Evolutionary conservation across 73 alveolate species (phyloP).

Genomic region (Blepharisma japonicum): DNA sequence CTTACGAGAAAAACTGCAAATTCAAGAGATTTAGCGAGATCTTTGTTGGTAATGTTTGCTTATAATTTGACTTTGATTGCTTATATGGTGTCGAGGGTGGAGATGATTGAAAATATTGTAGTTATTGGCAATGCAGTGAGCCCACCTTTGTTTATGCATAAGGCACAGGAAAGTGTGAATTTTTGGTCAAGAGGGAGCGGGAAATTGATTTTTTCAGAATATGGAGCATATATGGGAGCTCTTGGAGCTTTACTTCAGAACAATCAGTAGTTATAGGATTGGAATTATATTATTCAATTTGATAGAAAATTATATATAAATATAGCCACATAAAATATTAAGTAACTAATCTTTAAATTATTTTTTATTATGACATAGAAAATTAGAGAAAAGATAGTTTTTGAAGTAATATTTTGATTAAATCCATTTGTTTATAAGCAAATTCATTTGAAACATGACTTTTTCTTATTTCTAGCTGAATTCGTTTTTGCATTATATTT

Average conservation of each 20-base stretch:
- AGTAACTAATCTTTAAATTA: too few relatives aligned
- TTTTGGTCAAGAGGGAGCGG: background rate
- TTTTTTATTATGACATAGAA: too few relatives aligned
- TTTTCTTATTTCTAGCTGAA: too few relatives aligned
- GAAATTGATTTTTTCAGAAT: background rate
- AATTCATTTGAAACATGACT: too few relatives aligned
- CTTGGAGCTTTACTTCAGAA: background rate
- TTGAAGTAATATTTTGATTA: too few relatives aligned
- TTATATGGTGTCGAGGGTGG: background rate
- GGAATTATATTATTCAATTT: too few relatives aligned
- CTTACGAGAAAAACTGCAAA: slow-evolving; percentile 36
- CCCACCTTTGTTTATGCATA: background rate
- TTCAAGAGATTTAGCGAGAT: background rate
- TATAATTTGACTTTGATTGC: background rate
- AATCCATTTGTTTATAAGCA: too few relatives aligned
- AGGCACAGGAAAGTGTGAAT: background rate
- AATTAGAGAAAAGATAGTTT: too few relatives aligned
- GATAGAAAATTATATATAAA: too few relatives aligned
- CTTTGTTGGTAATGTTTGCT: background rate
- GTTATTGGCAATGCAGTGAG: background rate
- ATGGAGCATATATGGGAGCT: background rate
- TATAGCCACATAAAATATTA: too few relatives aligned
- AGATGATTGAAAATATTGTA: background rate
- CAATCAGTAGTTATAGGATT: too few relatives aligned
- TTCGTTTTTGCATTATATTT: too few relatives aligned